Percentiles rank a stretch among this genome's conserved stretches.
Conservation (phyloP, 2,329 filamentous ascomycete species). For the Paracorniculantispora psalliotae region DNA sequence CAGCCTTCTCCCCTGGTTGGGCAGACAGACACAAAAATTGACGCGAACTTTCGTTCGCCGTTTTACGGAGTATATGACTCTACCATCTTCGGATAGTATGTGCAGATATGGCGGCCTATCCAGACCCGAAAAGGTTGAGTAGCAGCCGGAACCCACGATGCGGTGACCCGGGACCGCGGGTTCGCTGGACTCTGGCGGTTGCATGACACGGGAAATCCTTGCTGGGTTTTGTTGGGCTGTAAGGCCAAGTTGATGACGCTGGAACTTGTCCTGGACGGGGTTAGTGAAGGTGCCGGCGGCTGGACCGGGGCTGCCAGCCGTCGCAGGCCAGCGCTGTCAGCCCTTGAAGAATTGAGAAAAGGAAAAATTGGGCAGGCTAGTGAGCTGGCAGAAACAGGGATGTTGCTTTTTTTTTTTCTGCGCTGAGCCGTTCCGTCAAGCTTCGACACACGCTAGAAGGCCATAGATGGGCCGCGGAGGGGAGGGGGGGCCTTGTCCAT, state of each 20-base stretch:
- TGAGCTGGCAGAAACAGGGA: not conserved
- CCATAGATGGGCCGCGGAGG: no score
- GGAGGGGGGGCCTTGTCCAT: not conserved
- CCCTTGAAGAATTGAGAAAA: no score
- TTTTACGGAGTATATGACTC: no score
- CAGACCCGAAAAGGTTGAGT: not conserved
- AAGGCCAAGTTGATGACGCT: not conserved
- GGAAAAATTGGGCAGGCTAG: no score
- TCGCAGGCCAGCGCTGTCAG: not conserved
- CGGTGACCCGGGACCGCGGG: not conserved
- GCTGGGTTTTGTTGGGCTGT: not conserved
- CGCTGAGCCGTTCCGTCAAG: not conserved
- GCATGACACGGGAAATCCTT: not conserved
- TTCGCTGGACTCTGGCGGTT: not conserved
- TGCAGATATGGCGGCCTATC: not conserved
- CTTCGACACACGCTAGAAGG: no score
- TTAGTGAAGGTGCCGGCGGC: not conserved
- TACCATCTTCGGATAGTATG: no score
- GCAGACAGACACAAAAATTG: not conserved
- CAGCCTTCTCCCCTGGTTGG: not conserved
- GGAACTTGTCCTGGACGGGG: not conserved
- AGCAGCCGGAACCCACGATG: constrained; percentile 3
- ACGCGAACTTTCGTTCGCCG: no score
- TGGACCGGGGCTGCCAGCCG: not conserved
- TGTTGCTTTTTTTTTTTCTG: not conserved